Evolutionary conservation across 371 early-diverging fungal genomes (phyloP), one percentile per base, ranked within the genome.

Genomic region (Nematocida ironsii): DNA sequence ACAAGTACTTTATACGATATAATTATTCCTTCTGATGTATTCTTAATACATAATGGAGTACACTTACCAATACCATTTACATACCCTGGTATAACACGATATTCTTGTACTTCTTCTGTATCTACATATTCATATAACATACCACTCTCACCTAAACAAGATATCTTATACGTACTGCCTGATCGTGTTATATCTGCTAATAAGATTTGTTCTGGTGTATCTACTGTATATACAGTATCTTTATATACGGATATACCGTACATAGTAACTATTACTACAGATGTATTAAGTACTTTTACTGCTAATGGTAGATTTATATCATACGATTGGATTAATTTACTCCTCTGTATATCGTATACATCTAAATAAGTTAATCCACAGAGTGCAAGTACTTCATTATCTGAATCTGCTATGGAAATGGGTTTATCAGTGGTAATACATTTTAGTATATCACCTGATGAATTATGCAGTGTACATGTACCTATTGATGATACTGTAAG

Each of bases 61-160:
- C 25, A 11, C 16, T 62, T 57, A 44, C 80, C 80, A 27, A 70
- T 3, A 1, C 61, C 61, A 45, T 68, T 78, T n/a, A 20, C 42
- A 27, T 70, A 78, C 58, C 11, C 33, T 23, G 68, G 71, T 1
- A 78, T n/a, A 5, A 33, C 80, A 3, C 80, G 40, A 42, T 42
- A 78, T 1, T 71, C 71, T 9, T 3, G 25, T 5, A 47, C 5
- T 44, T 78, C 71, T 58, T 78, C 71, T 42, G 71, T 16, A 0
- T 78, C 71, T 4, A 27, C 42, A 55, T 55, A 78, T 4, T 16
- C 40, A 47, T 78, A 78, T 3, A 71, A 2, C 60, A 58, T 58
- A 18, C 80, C 80, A 58, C 71, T 70, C 44, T 78, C 80, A 57
- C 80, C 80, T 5, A 78, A 3, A 20, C 69, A 68, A 18, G 40